Conservation (phyloP, 352 stramenopile species). For the Saprolegnia diclina region DNA sequence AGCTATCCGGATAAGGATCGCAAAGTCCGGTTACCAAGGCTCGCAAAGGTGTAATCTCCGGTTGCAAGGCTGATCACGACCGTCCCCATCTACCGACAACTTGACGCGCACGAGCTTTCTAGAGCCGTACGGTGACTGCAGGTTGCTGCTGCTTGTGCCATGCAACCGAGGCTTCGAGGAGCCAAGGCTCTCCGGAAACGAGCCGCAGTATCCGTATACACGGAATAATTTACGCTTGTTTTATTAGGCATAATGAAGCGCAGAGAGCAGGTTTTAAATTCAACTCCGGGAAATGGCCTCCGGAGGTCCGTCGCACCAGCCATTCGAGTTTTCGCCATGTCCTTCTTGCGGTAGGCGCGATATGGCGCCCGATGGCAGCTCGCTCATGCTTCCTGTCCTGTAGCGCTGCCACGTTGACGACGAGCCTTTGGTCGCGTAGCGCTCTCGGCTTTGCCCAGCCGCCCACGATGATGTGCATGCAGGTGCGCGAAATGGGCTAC, state of each 20-base stretch:
- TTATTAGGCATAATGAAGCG: no score
- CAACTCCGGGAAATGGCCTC: conserved; percentile 4
- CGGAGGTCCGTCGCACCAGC: conserved; percentile 4
- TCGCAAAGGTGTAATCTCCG: neutral
- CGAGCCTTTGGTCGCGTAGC: conserved; percentile 7
- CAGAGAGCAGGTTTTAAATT: no score
- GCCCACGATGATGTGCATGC: conserved; percentile 12
- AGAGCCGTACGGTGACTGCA: no score
- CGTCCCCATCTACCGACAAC: no score
- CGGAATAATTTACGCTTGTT: no score
- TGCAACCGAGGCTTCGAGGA: no score
- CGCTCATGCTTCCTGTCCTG: neutral
- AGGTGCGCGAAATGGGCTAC: conserved; percentile 60
- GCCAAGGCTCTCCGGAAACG: no score
- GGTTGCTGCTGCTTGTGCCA: no score
- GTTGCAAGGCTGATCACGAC: neutral
- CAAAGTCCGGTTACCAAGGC: neutral
- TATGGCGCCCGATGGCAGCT: neutral
- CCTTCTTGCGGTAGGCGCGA: conserved; percentile 16
- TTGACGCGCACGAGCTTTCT: no score
- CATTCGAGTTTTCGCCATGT: conserved; percentile 20
- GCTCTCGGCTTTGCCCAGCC: conserved; percentile 11
- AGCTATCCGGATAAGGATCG: neutral
- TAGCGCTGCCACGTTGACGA: conserved; percentile 21
- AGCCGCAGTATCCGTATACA: no score